Percentiles rank a stretch among this genome's conserved stretches.
Conservation (phyloP, 345 rosid genomes). For the Euphorbia lathyris region DNA sequence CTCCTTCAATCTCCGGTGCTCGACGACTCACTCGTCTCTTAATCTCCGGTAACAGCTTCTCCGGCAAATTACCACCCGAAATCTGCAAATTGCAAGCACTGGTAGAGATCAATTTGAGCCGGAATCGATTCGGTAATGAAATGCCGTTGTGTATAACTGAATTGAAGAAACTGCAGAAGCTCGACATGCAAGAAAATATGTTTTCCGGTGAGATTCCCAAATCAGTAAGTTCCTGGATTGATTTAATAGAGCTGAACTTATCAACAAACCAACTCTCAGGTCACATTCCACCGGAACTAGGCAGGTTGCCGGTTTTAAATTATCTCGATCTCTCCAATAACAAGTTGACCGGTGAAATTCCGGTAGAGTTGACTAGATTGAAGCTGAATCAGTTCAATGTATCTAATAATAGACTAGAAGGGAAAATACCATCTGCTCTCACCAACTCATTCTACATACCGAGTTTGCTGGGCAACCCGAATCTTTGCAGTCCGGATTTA, state of each 20-base stretch:
- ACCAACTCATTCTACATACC: slow-evolving; percentile 20
- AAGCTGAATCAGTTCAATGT: slow-evolving; percentile 53
- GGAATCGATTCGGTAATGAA: slow-evolving; percentile 41
- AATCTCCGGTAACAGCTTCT: slow-evolving; percentile 49
- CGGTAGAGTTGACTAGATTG: slow-evolving; percentile 44
- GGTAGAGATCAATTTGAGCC: slow-evolving; percentile 38
- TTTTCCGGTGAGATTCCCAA: slow-evolving; percentile 54
- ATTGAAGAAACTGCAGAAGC: slow-evolving; percentile 46
- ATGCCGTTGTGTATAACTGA: slow-evolving; percentile 47
- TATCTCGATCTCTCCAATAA: slow-evolving; percentile 62
- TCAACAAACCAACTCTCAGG: slow-evolving; percentile 52
- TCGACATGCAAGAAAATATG: slow-evolving; percentile 49
- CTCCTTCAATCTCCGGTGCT: slow-evolving; percentile 39
- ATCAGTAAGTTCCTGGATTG: slow-evolving; percentile 42
- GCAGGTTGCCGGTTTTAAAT: slow-evolving; percentile 43
- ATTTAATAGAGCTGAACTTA: slow-evolving; percentile 47
- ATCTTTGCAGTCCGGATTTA: slow-evolving; percentile 52
- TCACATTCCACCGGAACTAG: slow-evolving; percentile 53
- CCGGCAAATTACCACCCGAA: slow-evolving; percentile 44
- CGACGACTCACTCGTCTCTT: slow-evolving; percentile 25
- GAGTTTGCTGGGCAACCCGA: slow-evolving; percentile 60
- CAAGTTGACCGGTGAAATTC: slow-evolving; percentile 52
- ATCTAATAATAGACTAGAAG: slow-evolving; percentile 50
- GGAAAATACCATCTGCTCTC: slow-evolving; percentile 54
- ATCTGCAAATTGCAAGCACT: slow-evolving; percentile 40